A percentile compares a stretch with the other conserved stretches of the same genome.
phyloP scores from a whole-genome alignment of 2,329 filamentous ascomycete genomes.

The Neocatenulostroma microsporum region DNA sequence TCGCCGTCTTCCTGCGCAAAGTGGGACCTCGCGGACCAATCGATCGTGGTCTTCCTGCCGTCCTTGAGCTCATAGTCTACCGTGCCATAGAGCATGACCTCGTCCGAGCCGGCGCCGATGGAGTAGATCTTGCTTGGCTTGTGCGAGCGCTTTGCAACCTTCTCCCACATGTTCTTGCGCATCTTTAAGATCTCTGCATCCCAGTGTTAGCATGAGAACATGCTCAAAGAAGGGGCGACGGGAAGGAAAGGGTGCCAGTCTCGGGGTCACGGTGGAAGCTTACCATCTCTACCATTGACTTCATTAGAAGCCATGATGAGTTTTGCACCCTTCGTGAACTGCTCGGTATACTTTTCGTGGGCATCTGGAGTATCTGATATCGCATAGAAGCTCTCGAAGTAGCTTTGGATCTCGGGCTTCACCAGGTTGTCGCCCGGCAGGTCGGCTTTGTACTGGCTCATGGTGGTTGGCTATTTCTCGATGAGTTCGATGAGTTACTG shows the following conservation, averaged over 20 bases:
- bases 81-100: slow-evolving; percentile 49
- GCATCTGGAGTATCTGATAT: slow-evolving; percentile 41
- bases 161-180: slow-evolving; percentile 48
- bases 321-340: slow-evolving; percentile 43
- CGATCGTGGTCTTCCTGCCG: slow-evolving; percentile 38
- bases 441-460: slow-evolving; percentile 26
- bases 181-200: slow-evolving; percentile 43
- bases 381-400: slow-evolving; percentile 42
- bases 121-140: slow-evolving; percentile 43
- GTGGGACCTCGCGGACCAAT: slow-evolving; percentile 50
- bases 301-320: slow-evolving; percentile 47
- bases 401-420: slow-evolving; percentile 35
- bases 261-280: slow-evolving; percentile 8
- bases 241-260: no score
- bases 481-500: no score
- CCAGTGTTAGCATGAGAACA: slow-evolving; percentile 1
- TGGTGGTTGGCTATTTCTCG: no score
- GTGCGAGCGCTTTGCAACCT: slow-evolving; percentile 42
- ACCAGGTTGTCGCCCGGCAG: slow-evolving; percentile 25
- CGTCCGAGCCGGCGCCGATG: slow-evolving; percentile 39
- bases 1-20: slow-evolving; percentile 46
- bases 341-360: slow-evolving; percentile 42
- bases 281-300: slow-evolving; percentile 40
- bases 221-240: no score
- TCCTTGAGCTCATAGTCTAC: slow-evolving; percentile 48